Conservation (phyloP, 768 basidiomycete species). For the Amanita subjunquillea region DNA sequence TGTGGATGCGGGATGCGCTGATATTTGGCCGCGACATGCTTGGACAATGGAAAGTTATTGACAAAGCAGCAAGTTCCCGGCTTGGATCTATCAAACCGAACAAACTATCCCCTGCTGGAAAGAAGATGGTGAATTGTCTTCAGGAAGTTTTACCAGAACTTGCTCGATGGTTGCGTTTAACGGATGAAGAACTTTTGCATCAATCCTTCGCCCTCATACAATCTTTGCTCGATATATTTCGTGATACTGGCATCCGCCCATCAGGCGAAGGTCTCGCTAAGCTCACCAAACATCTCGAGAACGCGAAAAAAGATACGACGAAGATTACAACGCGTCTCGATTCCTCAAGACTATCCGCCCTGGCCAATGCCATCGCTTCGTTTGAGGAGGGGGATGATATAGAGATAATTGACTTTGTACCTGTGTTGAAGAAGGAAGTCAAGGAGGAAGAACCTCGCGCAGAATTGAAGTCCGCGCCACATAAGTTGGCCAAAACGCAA, state of each 20-base stretch:
- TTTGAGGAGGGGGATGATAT: constrained; percentile 59
- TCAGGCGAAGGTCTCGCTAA: constrained; percentile 47
- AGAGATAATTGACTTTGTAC: constrained; percentile 14
- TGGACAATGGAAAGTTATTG: constrained; percentile 71
- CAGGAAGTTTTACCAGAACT: constrained; percentile 74
- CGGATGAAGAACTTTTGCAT: constrained; percentile 84
- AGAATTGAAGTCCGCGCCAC: background rate
- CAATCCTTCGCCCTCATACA: constrained; percentile 81
- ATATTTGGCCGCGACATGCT: constrained; percentile 87
- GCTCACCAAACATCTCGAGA: constrained; percentile 54
- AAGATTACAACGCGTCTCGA: constrained; percentile 45
- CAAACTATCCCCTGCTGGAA: constrained; percentile 51
- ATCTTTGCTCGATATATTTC: constrained; percentile 69
- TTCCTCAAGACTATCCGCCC: constrained; percentile 44
- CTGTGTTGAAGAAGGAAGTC: background rate
- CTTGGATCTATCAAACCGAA: constrained; percentile 14
- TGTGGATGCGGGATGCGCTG: constrained; percentile 98
- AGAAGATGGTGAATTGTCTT: constrained; percentile 68
- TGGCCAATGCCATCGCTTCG: constrained; percentile 55
- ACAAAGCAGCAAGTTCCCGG: constrained; percentile 43
- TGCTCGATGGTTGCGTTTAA: constrained; percentile 82
- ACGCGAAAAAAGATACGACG: constrained; percentile 40
- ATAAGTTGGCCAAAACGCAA: background rate
- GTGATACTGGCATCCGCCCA: constrained; percentile 47
- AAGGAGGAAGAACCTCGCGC: background rate